Percentiles rank a stretch among this genome's conserved stretches.
phyloP scores from a whole-genome alignment of 2,329 filamentous ascomycete genomes.

The Polytolypa hystricis region DNA sequence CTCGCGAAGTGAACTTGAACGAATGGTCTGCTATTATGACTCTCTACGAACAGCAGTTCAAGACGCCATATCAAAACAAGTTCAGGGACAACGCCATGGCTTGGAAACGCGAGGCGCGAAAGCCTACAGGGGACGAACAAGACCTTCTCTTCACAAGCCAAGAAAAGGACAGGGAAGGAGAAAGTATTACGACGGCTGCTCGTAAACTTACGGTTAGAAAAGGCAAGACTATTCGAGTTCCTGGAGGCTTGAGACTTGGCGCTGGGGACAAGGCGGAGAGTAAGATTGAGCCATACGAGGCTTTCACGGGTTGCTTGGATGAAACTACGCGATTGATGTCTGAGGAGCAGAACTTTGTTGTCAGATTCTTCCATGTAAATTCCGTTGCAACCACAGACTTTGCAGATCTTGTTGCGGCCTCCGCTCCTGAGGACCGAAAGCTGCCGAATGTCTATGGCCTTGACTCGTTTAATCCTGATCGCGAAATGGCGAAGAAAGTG shows the following conservation, averaged over 20 bases:
- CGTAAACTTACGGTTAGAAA: constrained; percentile 89
- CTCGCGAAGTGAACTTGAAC: constrained; percentile 67
- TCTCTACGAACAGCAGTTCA: constrained; percentile 67
- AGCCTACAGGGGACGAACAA: constrained; percentile 62
- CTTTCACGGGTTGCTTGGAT: constrained; percentile 68
- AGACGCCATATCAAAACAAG: constrained; percentile 67
- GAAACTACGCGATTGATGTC: constrained; percentile 74
- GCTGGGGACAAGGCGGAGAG: constrained; percentile 51
- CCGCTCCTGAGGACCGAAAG: constrained; percentile 55
- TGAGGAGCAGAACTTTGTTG: constrained; percentile 92
- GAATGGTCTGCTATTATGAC: constrained; percentile 74
- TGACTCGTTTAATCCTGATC: constrained; percentile 77
- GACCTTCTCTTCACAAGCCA: constrained; percentile 82
- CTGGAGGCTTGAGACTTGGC: constrained; percentile 33
- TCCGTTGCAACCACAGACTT: constrained; percentile 75
- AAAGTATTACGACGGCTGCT: constrained; percentile 57
- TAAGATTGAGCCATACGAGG: constrained; percentile 64
- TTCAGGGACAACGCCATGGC: constrained; percentile 65
- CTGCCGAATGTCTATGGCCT: constrained; percentile 63
- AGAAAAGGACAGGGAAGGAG: constrained; percentile 69
- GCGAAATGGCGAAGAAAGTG: constrained; percentile 71
- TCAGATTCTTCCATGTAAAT: constrained; percentile 95
- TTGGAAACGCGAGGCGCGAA: constrained; percentile 71
- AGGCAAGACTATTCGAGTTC: constrained; percentile 58
- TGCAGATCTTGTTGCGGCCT: constrained; percentile 60